Evolutionary conservation across 495 filamentous ascomycete species (phyloP).

Genomic region (Aspergillus sclerotiicarbonarius): DNA sequence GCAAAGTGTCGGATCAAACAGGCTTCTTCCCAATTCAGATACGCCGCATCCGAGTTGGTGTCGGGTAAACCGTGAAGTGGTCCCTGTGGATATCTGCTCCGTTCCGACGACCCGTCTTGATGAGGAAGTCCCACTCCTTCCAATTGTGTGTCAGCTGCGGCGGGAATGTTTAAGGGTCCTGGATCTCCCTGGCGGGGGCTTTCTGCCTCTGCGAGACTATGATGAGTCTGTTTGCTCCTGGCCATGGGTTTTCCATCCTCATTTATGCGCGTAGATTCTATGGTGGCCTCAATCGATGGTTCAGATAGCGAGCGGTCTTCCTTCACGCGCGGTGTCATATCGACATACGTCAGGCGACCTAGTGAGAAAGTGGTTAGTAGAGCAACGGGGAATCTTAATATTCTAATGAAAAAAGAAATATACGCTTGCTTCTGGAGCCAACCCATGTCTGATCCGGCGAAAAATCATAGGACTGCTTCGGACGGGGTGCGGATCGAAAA

Average conservation of each 20-base stretch:
- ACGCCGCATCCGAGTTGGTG: background rate
- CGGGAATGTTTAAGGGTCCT: too few species aligned
- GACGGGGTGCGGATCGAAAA: background rate
- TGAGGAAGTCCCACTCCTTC: too few species aligned
- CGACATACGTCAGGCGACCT: conserved; percentile 3
- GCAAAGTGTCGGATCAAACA: conserved; percentile 30
- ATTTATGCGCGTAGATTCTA: too few species aligned
- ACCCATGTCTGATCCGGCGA: conserved; percentile 5
- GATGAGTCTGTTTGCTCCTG: too few species aligned
- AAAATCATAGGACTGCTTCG: background rate
- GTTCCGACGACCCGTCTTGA: background rate
- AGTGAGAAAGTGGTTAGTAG: background rate
- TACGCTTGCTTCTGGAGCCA: background rate
- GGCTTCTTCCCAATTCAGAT: conserved; percentile 20
- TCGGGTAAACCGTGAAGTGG: conserved; percentile 13
- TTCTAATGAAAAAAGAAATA: too few species aligned
- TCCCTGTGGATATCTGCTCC: conserved; percentile 14
- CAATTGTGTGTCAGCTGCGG: too few species aligned
- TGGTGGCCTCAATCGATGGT: too few species aligned
- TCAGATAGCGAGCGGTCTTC: too few species aligned
- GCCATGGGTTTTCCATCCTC: too few species aligned
- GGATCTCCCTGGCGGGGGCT: too few species aligned
- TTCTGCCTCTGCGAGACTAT: too few species aligned
- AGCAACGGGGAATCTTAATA: too few species aligned
- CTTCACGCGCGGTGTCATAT: background rate